A percentile compares a stretch with the other conserved stretches of the same genome.
These are phyloP conservation scores for Prinsepia uniflora DNA, from an alignment of 306 rosid genomes.

Conservation along the genomic window DNA sequence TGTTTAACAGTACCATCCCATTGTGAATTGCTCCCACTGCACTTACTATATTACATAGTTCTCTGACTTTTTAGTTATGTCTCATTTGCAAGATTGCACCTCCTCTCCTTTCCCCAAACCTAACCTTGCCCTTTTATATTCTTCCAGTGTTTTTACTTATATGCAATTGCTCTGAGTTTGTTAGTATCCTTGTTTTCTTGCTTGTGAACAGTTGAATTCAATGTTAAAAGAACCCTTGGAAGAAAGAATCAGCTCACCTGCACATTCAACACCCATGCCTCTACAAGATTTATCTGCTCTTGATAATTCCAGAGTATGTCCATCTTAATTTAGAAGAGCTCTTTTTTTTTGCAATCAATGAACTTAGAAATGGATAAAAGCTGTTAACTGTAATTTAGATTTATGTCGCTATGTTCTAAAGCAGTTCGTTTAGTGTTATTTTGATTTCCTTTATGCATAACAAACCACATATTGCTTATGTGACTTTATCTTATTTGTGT, in stretches of 20 bases:
- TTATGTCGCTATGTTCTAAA: not conserved
- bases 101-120: not conserved
- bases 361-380: not conserved
- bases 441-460: too few relatives aligned
- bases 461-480: too few relatives aligned
- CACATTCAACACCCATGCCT: conserved; percentile 21
- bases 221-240: conserved; percentile 29
- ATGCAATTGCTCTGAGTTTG: not conserved
- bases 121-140: conserved; percentile 1
- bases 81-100: not conserved
- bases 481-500: too few relatives aligned
- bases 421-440: not conserved
- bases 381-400: not conserved
- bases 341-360: not conserved
- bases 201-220: conserved; percentile 33
- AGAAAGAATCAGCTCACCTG: conserved; percentile 38
- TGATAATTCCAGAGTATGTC: conserved; percentile 43
- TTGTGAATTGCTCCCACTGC: not conserved
- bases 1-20: not conserved
- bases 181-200: conserved; percentile 6
- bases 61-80: not conserved
- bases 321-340: not conserved
- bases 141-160: conserved; percentile 12
- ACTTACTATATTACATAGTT: not conserved
- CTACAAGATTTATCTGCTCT: conserved; percentile 34